Evolutionary conservation across 768 basidiomycete genomes (phyloP), one percentile per base, ranked within the genome.

Genomic region (Trametes elegans): DNA sequence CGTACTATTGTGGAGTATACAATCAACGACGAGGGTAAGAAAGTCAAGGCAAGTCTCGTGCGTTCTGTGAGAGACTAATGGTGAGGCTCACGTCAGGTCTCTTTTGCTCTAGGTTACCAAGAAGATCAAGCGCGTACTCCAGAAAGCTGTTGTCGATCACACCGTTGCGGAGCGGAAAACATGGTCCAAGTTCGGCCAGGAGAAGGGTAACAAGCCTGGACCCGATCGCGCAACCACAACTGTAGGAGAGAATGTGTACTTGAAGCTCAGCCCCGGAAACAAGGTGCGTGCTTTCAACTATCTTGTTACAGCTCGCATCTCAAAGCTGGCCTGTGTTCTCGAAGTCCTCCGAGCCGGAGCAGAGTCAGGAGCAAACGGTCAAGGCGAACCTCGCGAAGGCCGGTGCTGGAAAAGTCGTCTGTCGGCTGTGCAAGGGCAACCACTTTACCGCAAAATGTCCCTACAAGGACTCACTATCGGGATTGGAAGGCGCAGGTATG

Each of bases 371-470:
- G 64, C 83, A 88, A 53, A 69, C 74, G 40, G 68, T 85, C 61
- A 92, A 92, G 71, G 72, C 69, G 10, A 83, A 82, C 57, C 80
- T 89, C 47, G 80, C 79, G 14, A 83, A 83, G 50, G 82, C 85
- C 1, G 93, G 92, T 57, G 85, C 84, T 19, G 93, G 93, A 67
- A 93, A 93, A 68, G 90, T 99, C 59, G 73, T 79, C 39, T 99
- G 97, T 79, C 82, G 97, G 60, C 75, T 97, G 51, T 98, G 97
- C 76, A 92, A 96, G 68, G 97, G 96, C 48, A 90, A 89, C 60
- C 97, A 98, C 75, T 98, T 95, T 73, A 99, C 97, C 13, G 90
- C 94, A 59, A 94, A 95, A 71, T 98, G 97, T 80, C 97, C 97
- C 6, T 95, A 94, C 81, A 97, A 94, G 74, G 94, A 98, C 64